These are phyloP conservation scores for Hymenoscyphus repandus DNA, from an alignment of 2,329 filamentous ascomycete genomes.

Conservation along the genomic window DNA sequence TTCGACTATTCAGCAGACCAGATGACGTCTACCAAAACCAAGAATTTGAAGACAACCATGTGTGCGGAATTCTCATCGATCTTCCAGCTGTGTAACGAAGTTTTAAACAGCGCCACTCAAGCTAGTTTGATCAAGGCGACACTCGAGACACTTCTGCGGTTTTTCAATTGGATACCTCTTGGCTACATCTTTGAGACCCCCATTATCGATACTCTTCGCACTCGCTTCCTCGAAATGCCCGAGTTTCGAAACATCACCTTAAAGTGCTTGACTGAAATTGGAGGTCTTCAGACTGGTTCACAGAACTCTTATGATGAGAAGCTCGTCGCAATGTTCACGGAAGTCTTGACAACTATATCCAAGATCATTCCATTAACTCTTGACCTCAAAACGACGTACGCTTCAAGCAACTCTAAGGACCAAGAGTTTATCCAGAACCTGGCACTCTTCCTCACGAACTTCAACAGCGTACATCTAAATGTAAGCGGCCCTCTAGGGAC, in stretches of 20 bases:
- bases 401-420: conserved; percentile 83
- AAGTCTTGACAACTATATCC: conserved; percentile 86
- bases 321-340: conserved; percentile 96
- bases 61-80: conserved; percentile 98
- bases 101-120: conserved; percentile 84
- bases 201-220: conserved; percentile 89
- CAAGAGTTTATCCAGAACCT: conserved; percentile 98
- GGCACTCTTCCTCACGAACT: conserved; percentile 92
- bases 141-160: conserved; percentile 87
- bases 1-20: conserved; percentile 98
- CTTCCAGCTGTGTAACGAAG: conserved; percentile 95
- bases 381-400: conserved; percentile 87
- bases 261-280: conserved; percentile 96
- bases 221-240: conserved; percentile 84
- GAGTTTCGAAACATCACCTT: conserved; percentile 96
- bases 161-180: conserved; percentile 98
- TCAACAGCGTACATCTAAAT: conserved; percentile 88
- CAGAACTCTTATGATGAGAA: conserved; percentile 84
- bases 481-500: conserved; percentile 42
- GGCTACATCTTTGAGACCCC: conserved; percentile 98
- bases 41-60: conserved; percentile 97
- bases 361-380: conserved; percentile 88
- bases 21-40: conserved; percentile 97
- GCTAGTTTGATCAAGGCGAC: conserved; percentile 92
- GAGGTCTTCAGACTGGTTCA: conserved; percentile 78